Percentiles rank a stretch among this genome's conserved stretches.
phyloP scores from a whole-genome alignment of 1,139 yeast genomes.

The Taiozyma onychis region DNA sequence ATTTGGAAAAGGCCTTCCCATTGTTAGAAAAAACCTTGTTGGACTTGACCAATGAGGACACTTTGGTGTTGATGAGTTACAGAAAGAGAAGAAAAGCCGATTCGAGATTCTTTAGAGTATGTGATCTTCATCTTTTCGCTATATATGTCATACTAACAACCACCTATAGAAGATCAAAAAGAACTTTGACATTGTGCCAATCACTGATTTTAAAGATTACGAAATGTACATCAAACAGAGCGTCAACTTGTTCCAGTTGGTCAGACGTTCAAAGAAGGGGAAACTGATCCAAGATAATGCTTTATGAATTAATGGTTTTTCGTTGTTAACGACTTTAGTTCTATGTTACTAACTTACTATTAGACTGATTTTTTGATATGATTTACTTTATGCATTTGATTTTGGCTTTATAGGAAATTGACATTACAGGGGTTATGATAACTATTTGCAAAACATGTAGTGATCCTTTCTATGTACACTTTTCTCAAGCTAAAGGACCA shows the following conservation, averaged over 20 bases:
- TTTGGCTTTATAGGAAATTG: not conserved
- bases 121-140: not conserved
- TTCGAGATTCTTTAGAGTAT: constrained; percentile 36
- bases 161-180: constrained; percentile 25
- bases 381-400: not conserved
- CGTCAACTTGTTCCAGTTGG: constrained; percentile 37
- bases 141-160: constrained; percentile 2
- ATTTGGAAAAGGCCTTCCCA: constrained; percentile 47
- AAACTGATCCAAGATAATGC: not conserved
- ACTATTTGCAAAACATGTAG: not conserved
- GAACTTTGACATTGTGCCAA: constrained; percentile 31
- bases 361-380: not conserved
- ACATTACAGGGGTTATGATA: not conserved
- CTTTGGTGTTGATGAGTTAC: constrained; percentile 41
- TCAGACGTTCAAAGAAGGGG: constrained; percentile 11
- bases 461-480: not conserved
- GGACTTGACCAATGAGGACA: constrained; percentile 32
- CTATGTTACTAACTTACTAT: not conserved
- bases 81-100: constrained; percentile 51
- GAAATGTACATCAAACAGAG: constrained; percentile 27
- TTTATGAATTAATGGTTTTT: not conserved
- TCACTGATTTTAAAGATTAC: constrained; percentile 22
- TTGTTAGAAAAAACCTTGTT: constrained; percentile 41
- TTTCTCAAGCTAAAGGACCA: not conserved
- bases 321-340: not conserved